Evolutionary conservation across 768 basidiomycete species (phyloP).

Genomic region (Boletus sp.): DNA sequence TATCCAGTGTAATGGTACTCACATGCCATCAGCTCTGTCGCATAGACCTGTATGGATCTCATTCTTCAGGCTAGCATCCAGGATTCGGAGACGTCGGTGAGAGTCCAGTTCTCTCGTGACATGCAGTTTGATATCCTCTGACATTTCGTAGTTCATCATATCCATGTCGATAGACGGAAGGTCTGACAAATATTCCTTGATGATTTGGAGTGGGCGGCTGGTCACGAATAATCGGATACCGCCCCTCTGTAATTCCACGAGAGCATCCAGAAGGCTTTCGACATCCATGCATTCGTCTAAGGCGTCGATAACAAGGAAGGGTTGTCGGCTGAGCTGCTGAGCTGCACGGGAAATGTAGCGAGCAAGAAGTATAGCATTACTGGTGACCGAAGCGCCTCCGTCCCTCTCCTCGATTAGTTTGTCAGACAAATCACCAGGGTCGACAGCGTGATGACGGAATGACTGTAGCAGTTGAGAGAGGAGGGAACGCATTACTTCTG

Average conservation of each 20-base stretch:
- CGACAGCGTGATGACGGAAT: not conserved
- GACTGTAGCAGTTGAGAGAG: slow-evolving; percentile 11
- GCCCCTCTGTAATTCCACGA: not conserved
- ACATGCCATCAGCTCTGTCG: slow-evolving; percentile 11
- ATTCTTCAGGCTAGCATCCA: not conserved
- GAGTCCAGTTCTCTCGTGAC: slow-evolving; percentile 5
- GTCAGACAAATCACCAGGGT: not conserved
- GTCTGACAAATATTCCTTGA: not conserved
- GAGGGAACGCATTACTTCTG: slow-evolving; percentile 14
- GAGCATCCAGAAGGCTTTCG: not conserved
- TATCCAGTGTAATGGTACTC: not conserved
- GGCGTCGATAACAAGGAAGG: slow-evolving; percentile 11
- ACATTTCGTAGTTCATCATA: not conserved
- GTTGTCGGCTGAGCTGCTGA: not conserved
- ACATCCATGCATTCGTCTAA: slow-evolving; percentile 15
- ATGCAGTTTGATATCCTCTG: slow-evolving; percentile 1
- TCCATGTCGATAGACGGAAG: not conserved
- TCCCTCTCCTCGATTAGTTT: not conserved
- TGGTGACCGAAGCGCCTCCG: not conserved
- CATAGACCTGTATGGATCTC: not conserved
- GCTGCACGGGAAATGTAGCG: not conserved
- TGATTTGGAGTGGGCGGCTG: not conserved
- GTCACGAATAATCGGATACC: not conserved
- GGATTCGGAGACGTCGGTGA: not conserved
- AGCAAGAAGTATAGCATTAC: not conserved